Evolutionary conservation across 176 grass and related monocot genomes (phyloP), one percentile per base, ranked within the genome.

Genomic region (Puya raimondii): DNA sequence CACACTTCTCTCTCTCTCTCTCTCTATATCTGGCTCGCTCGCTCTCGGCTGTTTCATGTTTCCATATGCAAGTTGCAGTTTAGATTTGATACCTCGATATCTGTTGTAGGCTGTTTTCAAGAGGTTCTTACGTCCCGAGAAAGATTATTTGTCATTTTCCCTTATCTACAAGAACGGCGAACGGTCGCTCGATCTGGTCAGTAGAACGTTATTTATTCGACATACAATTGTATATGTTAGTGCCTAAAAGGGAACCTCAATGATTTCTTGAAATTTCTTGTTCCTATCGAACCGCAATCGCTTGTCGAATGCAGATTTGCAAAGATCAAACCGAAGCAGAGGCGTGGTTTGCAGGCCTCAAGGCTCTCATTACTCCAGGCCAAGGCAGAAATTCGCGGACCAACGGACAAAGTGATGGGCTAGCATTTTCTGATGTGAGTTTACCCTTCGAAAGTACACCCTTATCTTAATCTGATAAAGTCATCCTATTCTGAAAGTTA

Each of bases 101-200:
- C 20, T 68, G 70, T 66, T 67, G 58, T 61, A 96, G 92, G 88
- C 80, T 67, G 80, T 96, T 83, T 99, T 99, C 78, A 71, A 81
- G 48, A 88, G 94, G 78, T 99, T 85, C 80, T 72, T 85, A 80
- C 80, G 74, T 52, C 89, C 94, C 69, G 86, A 90, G 78, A 99
- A 92, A 72, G 94, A 99, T 82, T 99, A 93, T n/a, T 66, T 99
- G 50, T 99, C 94, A 79, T 99, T 99, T 87, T 99, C 94, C 16
- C 77, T 99, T 33, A 83, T 92, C 70, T 99, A 90, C 51, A 90
- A 93, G 50, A 90, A 99, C 74, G 87, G 89, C 1, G 86, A 90
- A 78, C 90, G 89, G 29, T 90, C 94, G 5, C 94, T 99, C 80
- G 94, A 99, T 90, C 79, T 93, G 94, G 87, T 95, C 76, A 90